Conservation (phyloP, 306 rosid species). For the Sesbania bispinosa region DNA sequence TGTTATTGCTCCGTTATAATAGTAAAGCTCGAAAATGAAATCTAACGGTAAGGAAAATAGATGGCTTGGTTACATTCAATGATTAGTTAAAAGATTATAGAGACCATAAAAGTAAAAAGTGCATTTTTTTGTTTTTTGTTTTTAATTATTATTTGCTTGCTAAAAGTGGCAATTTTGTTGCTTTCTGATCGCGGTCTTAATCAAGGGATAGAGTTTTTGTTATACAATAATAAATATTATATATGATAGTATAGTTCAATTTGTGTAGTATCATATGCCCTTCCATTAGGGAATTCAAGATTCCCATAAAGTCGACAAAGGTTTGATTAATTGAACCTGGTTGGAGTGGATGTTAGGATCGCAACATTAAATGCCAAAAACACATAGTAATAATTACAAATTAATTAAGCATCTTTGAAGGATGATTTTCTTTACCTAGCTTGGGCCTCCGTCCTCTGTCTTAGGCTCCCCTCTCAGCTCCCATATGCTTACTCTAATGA, state of each 20-base stretch:
- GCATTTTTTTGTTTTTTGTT: background rate
- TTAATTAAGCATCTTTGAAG: no score
- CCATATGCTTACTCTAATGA: no score
- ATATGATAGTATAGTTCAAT: background rate
- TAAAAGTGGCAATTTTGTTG: conserved; percentile 28
- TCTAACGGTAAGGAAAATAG: background rate
- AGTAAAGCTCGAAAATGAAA: background rate
- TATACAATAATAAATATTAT: background rate
- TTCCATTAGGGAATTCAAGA: background rate
- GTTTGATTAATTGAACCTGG: background rate
- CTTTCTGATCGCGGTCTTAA: conserved; percentile 16
- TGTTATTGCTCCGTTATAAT: background rate
- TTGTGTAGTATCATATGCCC: conserved; percentile 26
- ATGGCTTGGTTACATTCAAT: conserved; percentile 8
- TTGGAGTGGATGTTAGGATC: conserved; percentile 1
- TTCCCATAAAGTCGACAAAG: background rate
- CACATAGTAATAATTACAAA: no score
- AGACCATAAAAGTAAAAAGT: background rate
- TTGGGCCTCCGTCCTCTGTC: no score
- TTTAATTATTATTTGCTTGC: conserved; percentile 1
- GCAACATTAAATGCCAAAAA: no score
- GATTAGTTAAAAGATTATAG: conserved; percentile 20
- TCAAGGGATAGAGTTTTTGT: background rate
- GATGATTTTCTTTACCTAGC: no score
- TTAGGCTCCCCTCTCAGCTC: no score